phyloP scores from a whole-genome alignment of 768 basidiomycete species.

The Lentinula raphanica region DNA sequence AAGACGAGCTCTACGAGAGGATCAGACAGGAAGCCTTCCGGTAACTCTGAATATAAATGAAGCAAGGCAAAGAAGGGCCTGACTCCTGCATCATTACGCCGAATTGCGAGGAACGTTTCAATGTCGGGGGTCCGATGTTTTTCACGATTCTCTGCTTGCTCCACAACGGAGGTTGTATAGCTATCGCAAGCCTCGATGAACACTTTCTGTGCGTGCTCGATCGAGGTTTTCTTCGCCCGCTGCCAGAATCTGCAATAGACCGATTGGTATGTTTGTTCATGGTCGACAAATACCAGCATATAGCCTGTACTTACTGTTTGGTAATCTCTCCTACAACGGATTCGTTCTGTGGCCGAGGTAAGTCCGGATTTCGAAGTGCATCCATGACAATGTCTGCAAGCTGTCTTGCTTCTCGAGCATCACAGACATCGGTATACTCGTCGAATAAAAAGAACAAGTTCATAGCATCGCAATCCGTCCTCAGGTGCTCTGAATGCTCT shows the following conservation, averaged over 20 bases:
- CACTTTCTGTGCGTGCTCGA: constrained; percentile 19
- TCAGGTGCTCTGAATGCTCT: constrained; percentile 18
- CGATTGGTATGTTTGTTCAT: background rate
- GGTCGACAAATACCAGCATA: too few relatives aligned
- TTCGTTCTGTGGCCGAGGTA: constrained; percentile 29
- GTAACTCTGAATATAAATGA: constrained; percentile 33
- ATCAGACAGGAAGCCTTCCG: constrained; percentile 36
- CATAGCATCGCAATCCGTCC: constrained; percentile 45
- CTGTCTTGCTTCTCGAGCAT: constrained; percentile 22
- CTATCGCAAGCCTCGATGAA: constrained; percentile 32
- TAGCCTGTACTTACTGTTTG: constrained; percentile 34
- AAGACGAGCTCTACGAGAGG: constrained; percentile 28
- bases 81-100: constrained; percentile 35
- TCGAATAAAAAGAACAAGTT: constrained; percentile 46
- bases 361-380: constrained; percentile 32
- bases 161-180: constrained; percentile 33
- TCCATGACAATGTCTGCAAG: constrained; percentile 32
- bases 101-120: constrained; percentile 32
- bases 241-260: constrained; percentile 27
- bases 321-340: constrained; percentile 34
- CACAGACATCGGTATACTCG: constrained; percentile 41
- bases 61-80: constrained; percentile 33
- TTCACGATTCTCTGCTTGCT: constrained; percentile 37
- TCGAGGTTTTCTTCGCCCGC: constrained; percentile 19
- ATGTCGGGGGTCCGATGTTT: constrained; percentile 27